Conservation (phyloP, 2,329 filamentous ascomycete genomes). For the Dryadomyces quercus-mongolicae region DNA sequence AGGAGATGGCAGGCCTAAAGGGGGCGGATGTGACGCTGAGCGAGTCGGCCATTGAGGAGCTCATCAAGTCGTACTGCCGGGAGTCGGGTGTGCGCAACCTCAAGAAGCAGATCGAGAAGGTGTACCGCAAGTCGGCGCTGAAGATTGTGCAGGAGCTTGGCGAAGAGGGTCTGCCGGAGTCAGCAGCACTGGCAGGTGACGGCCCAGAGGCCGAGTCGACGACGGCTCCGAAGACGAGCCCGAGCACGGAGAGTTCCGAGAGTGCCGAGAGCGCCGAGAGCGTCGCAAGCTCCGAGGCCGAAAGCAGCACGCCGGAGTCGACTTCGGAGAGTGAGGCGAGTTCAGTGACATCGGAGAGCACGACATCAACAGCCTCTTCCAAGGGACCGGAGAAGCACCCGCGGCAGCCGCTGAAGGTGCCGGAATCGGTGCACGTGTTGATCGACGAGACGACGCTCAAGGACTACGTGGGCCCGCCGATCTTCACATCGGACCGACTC, state of each 20-base stretch:
- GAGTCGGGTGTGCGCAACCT: constrained; percentile 95
- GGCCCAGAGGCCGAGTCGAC: constrained; percentile 1
- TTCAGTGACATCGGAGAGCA: constrained; percentile 8
- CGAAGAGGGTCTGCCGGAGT: constrained; percentile 68
- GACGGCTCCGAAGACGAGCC: neutral
- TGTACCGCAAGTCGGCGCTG: constrained; percentile 91
- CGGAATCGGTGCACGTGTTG: constrained; percentile 71
- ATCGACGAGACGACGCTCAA: constrained; percentile 87
- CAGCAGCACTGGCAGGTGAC: constrained; percentile 33
- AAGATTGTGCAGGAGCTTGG: constrained; percentile 95
- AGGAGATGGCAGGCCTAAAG: constrained; percentile 82
- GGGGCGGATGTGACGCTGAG: constrained; percentile 81
- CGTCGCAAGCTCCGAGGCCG: too few relatives aligned
- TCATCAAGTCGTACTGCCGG: constrained; percentile 97
- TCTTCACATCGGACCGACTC: constrained; percentile 89
- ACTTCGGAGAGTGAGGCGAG: neutral
- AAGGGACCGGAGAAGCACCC: constrained; percentile 30
- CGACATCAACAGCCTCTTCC: constrained; percentile 10
- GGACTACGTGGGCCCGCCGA: constrained; percentile 90
- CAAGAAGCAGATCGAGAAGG: constrained; percentile 99
- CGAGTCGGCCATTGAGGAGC: constrained; percentile 80
- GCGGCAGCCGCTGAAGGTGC: constrained; percentile 67
- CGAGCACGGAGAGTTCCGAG: neutral
- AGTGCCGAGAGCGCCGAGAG: neutral
- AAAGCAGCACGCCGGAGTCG: neutral